These are phyloP conservation scores for Neurospora sp. DNA, from an alignment of 495 filamentous ascomycete species.

Conservation along the genomic window DNA sequence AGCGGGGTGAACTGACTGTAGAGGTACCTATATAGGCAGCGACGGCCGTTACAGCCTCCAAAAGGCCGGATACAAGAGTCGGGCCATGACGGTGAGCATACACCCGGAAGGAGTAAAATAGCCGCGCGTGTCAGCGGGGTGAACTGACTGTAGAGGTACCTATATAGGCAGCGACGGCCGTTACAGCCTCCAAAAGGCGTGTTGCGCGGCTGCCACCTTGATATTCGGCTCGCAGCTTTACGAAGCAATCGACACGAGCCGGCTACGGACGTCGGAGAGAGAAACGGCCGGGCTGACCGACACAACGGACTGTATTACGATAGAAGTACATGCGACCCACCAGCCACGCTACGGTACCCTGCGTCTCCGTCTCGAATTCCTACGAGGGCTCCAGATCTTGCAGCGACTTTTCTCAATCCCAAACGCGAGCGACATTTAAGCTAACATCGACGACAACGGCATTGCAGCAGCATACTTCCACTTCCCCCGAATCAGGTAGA, in stretches of 20 bases:
- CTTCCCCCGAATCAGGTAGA: not conserved
- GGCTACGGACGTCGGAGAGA: not conserved
- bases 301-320: not conserved
- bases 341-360: not conserved
- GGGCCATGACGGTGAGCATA: not conserved
- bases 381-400: not conserved
- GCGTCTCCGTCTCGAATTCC: not conserved
- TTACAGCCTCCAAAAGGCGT: not conserved
- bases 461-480: not conserved
- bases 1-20: too few relatives aligned
- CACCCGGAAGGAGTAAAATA: not conserved
- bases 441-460: too few relatives aligned
- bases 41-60: too few relatives aligned
- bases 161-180: not conserved
- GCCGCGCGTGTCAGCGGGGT: not conserved
- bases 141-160: not conserved
- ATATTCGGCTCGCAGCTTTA: not conserved
- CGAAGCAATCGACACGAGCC: not conserved
- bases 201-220: not conserved
- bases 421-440: too few relatives aligned
- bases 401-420: not conserved
- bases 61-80: not conserved
- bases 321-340: not conserved
- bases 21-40: too few relatives aligned
- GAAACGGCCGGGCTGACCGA: not conserved